Percentiles rank a stretch among this genome's conserved stretches.
These are phyloP conservation scores for Handroanthus guayacan DNA, from an alignment of 257 asterid genomes.

Conservation along the genomic window DNA sequence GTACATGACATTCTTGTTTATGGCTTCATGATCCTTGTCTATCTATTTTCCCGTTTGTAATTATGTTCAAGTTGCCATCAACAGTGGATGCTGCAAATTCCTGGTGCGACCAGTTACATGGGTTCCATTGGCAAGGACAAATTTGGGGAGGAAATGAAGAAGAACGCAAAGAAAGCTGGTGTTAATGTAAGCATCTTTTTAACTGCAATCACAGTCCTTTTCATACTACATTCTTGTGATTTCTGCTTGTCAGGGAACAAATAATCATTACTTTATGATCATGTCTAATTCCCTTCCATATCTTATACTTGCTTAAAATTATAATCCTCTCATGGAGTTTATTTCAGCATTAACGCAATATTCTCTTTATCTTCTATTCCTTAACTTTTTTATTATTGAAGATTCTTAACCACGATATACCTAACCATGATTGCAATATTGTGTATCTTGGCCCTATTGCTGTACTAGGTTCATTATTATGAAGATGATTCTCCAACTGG, in stretches of 20 bases:
- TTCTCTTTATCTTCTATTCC: not conserved
- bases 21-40: slow-evolving; percentile 13
- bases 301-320: slow-evolving; percentile 15
- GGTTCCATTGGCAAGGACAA: slow-evolving; percentile 77
- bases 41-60: slow-evolving; percentile 9
- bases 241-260: slow-evolving; percentile 15
- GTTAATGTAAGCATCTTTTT: slow-evolving; percentile 63
- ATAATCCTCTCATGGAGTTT: not conserved
- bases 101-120: slow-evolving; percentile 91
- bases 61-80: slow-evolving; percentile 28
- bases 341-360: not conserved
- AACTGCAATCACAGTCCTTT: slow-evolving; percentile 5
- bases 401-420: not conserved
- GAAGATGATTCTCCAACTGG: slow-evolving; percentile 96
- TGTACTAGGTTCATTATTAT: slow-evolving; percentile 74
- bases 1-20: slow-evolving; percentile 43
- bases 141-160: slow-evolving; percentile 92
- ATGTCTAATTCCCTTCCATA: not conserved
- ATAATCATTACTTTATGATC: not conserved
- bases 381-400: slow-evolving; percentile 5
- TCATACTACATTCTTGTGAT: not conserved
- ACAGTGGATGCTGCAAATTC: slow-evolving; percentile 71
- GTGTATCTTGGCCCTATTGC: slow-evolving; percentile 26
- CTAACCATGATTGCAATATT: not conserved
- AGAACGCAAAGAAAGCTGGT: slow-evolving; percentile 71